A percentile compares a stretch with the other conserved stretches of the same genome.
These are phyloP conservation scores for Novymonas esmeraldas DNA, from an alignment of 208 protist genomes.

Conservation along the genomic window DNA sequence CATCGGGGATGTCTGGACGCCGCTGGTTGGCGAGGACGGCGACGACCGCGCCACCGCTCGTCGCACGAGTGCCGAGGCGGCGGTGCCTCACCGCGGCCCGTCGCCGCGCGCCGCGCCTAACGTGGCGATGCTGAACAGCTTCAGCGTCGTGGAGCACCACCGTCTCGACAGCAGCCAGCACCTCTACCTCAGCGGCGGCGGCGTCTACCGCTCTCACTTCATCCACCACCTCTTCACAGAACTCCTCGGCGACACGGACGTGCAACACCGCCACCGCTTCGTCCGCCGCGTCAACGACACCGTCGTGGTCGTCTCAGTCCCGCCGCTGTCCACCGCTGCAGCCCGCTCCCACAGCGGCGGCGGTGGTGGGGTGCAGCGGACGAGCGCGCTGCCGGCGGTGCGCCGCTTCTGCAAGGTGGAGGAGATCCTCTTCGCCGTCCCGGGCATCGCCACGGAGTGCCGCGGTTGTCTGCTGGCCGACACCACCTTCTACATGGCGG, in stretches of 20 bases:
- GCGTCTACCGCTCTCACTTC: slow-evolving; percentile 84
- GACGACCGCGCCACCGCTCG: no score
- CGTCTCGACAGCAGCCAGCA: slow-evolving; percentile 74
- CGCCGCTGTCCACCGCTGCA: slow-evolving; percentile 32
- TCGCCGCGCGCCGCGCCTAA: slow-evolving; percentile 44
- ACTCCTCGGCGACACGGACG: slow-evolving; percentile 44
- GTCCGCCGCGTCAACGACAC: slow-evolving; percentile 77
- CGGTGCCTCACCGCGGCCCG: no score
- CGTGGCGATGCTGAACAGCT: slow-evolving; percentile 84
- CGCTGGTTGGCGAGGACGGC: slow-evolving; percentile 30
- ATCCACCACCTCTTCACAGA: slow-evolving; percentile 72
- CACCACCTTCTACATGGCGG: slow-evolving; percentile 84
- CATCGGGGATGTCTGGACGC: slow-evolving; percentile 79
- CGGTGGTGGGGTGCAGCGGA: slow-evolving; percentile 5
- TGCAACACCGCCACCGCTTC: slow-evolving; percentile 51
- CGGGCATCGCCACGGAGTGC: slow-evolving; percentile 85
- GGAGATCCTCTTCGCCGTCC: slow-evolving; percentile 89
- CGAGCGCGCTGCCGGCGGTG: slow-evolving; percentile 42
- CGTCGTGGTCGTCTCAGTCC: slow-evolving; percentile 67
- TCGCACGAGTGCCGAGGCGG: no score
- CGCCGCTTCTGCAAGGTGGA: slow-evolving; percentile 82
- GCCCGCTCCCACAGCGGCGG: background rate
- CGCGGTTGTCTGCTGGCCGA: slow-evolving; percentile 87
- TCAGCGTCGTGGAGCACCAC: slow-evolving; percentile 88
- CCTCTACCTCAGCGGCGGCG: slow-evolving; percentile 72